Evolutionary conservation across 2,329 filamentous ascomycete species (phyloP).

Genomic region (Parafenestella ontariensis): DNA sequence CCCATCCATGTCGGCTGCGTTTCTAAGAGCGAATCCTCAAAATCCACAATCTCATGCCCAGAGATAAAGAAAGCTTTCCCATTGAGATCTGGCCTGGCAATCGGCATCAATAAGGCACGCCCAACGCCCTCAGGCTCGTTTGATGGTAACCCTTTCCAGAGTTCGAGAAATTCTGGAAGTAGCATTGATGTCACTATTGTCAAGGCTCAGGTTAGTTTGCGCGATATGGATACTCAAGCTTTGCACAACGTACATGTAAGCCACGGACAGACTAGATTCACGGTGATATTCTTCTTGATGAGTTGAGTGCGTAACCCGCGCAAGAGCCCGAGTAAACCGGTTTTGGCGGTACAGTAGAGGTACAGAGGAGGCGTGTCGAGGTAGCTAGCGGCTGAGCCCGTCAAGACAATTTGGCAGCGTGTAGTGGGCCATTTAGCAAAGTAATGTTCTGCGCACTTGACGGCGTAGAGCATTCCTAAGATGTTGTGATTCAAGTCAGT

Average conservation of each 20-base stretch:
- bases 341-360: conserved; percentile 14
- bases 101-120: conserved; percentile 11
- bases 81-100: conserved; percentile 7
- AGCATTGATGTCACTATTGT: conserved; percentile 12
- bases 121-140: conserved; percentile 9
- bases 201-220: neutral
- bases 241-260: conserved; percentile 11
- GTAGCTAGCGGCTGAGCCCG: conserved; percentile 12
- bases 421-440: neutral
- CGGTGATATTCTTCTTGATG: conserved; percentile 2
- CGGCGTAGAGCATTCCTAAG: conserved; percentile 4
- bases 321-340: conserved; percentile 12
- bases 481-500: neutral
- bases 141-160: conserved; percentile 10
- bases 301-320: conserved; percentile 4
- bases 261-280: conserved; percentile 17
- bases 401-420: conserved; percentile 12
- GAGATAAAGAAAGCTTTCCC: conserved; percentile 14
- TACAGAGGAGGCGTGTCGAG: conserved; percentile 16
- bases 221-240: neutral
- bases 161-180: neutral
- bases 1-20: conserved; percentile 17
- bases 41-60: conserved; percentile 13
- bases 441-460: conserved; percentile 12
- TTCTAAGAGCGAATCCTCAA: conserved; percentile 17